phyloP scores from a whole-genome alignment of 768 basidiomycete genomes.

The Phylloporus sp. region DNA sequence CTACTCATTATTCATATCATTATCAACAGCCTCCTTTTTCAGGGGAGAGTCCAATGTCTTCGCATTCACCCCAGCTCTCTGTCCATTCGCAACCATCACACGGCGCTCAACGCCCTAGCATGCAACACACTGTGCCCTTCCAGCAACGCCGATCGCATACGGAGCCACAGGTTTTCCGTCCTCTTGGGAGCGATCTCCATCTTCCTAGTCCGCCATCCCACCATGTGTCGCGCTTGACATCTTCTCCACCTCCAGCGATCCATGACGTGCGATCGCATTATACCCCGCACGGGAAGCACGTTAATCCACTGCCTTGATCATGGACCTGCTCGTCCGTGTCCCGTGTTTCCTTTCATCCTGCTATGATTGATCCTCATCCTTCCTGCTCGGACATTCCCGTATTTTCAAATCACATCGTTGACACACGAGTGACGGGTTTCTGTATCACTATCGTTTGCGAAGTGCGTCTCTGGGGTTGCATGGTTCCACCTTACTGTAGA shows the following conservation, averaged over 20 bases:
- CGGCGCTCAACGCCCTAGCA: conserved; percentile 34
- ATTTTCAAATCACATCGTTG: conserved; percentile 26
- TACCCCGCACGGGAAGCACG: conserved; percentile 43
- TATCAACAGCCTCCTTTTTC: conserved; percentile 51
- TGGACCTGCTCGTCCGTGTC: conserved; percentile 14
- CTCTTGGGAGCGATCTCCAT: conserved; percentile 48
- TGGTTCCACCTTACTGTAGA: conserved; percentile 30
- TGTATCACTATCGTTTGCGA: conserved; percentile 34
- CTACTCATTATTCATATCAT: conserved; percentile 47
- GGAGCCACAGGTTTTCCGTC: conserved; percentile 51
- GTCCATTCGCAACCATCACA: conserved; percentile 34
- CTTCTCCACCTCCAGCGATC: conserved; percentile 39
- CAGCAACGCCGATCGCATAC: conserved; percentile 55
- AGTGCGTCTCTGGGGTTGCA: conserved; percentile 17
- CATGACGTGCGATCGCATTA: conserved; percentile 36
- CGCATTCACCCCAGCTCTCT: conserved; percentile 41
- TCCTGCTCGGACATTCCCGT: conserved; percentile 26
- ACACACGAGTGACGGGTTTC: conserved; percentile 22
- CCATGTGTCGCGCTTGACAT: conserved; percentile 39
- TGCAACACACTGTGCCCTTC: conserved; percentile 47
- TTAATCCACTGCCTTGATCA: conserved; percentile 45
- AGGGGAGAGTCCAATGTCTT: conserved; percentile 38
- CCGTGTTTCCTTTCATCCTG: conserved; percentile 14
- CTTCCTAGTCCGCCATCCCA: conserved; percentile 44
- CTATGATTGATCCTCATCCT: conserved; percentile 21